Evolutionary conservation across 345 rosid species (phyloP).

Genomic region (Adansonia digitata): DNA sequence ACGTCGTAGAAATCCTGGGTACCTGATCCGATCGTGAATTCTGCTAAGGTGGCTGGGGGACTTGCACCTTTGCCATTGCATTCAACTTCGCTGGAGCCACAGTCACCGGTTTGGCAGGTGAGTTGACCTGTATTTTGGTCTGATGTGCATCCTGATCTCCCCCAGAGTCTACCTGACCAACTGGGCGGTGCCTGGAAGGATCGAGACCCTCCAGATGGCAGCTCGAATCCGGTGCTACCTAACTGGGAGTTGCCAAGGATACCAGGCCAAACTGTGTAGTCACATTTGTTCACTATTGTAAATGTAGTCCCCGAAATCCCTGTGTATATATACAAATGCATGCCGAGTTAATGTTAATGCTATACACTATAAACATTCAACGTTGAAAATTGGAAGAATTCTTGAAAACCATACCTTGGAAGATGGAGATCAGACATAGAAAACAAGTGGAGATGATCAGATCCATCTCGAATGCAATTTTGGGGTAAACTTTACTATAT

Average conservation of each 20-base stretch:
- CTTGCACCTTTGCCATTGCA: conserved; percentile 58
- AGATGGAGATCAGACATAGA: conserved; percentile 24
- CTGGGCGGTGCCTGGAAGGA: conserved; percentile 45
- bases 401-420: conserved; percentile 28
- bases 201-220: conserved; percentile 39
- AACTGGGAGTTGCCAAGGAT: conserved; percentile 46
- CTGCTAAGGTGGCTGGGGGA: conserved; percentile 68
- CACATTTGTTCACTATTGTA: conserved; percentile 50
- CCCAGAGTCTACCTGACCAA: conserved; percentile 86
- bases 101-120: conserved; percentile 59
- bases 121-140: conserved; percentile 43
- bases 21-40: conserved; percentile 62
- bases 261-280: conserved; percentile 70
- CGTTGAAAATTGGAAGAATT: not conserved
- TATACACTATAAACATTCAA: not conserved
- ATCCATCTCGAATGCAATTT: conserved; percentile 24
- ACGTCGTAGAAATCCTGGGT: conserved; percentile 64
- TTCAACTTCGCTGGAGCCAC: conserved; percentile 57
- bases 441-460: conserved; percentile 3
- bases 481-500: not conserved
- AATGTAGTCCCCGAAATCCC: conserved; percentile 52
- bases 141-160: conserved; percentile 49
- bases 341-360: not conserved
- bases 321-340: conserved; percentile 9
- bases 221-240: conserved; percentile 55